Conservation (phyloP, 2,329 filamentous ascomycete species). For the Phoma sp. region DNA sequence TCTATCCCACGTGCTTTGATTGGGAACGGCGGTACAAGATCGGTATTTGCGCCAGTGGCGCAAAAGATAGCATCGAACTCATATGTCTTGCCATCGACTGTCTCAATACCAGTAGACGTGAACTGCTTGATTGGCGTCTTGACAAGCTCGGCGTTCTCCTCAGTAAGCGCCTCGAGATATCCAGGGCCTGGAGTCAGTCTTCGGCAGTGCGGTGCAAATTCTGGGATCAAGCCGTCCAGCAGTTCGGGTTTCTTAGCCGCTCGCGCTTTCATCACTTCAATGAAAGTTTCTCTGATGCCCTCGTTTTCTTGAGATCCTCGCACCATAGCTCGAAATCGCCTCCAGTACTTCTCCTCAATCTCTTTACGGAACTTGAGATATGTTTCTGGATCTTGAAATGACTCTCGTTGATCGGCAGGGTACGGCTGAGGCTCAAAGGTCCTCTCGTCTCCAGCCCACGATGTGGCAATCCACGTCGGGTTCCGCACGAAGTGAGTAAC, state of each 20-base stretch:
- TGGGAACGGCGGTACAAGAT: conserved; percentile 62
- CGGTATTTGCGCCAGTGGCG: conserved; percentile 68
- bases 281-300: conserved; percentile 39
- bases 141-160: conserved; percentile 51
- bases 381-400: conserved; percentile 65
- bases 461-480: conserved; percentile 65
- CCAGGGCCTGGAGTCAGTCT: conserved; percentile 45
- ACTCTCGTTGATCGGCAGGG: conserved; percentile 59
- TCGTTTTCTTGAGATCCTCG: conserved; percentile 46
- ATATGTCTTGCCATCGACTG: conserved; percentile 45
- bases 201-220: conserved; percentile 43
- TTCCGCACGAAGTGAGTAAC: conserved; percentile 61
- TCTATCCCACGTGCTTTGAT: conserved; percentile 63
- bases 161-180: conserved; percentile 50
- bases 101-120: conserved; percentile 48
- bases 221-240: conserved; percentile 52
- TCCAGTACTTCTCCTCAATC: conserved; percentile 65
- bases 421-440: conserved; percentile 53
- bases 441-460: conserved; percentile 56
- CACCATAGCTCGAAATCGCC: conserved; percentile 51
- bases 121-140: conserved; percentile 50
- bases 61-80: conserved; percentile 60
- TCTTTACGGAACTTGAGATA: conserved; percentile 60
- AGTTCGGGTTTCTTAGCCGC: conserved; percentile 50
- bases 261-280: conserved; percentile 48